These are phyloP conservation scores for Colletotrichum agaves DNA, from an alignment of 2,329 filamentous ascomycete genomes.

Conservation along the genomic window DNA sequence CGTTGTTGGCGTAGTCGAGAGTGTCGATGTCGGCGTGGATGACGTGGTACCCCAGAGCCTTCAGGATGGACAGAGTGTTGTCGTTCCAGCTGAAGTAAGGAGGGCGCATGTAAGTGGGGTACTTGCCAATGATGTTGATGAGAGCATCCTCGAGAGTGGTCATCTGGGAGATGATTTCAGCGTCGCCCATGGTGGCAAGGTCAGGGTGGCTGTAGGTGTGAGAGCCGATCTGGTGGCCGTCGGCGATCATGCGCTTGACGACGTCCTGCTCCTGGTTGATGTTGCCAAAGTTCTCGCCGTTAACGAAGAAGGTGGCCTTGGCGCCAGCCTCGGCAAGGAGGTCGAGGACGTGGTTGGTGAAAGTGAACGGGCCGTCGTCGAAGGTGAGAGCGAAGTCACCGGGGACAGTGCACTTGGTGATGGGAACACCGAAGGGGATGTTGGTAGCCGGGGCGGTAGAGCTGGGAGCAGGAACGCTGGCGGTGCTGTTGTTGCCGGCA, in stretches of 20 bases:
- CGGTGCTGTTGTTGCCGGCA: conserved; percentile 30
- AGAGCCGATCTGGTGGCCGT: conserved; percentile 57
- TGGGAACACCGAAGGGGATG: conserved; percentile 47
- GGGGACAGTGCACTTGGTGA: conserved; percentile 46
- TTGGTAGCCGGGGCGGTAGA: conserved; percentile 48
- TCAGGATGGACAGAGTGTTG: conserved; percentile 37
- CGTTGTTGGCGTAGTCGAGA: conserved; percentile 41
- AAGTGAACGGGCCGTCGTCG: conserved; percentile 58
- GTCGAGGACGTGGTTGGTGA: conserved; percentile 55
- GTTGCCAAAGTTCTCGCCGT: conserved; percentile 54
- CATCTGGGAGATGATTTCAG: conserved; percentile 52
- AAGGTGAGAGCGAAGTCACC: conserved; percentile 57
- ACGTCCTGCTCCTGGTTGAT: conserved; percentile 51
- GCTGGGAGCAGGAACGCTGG: conserved; percentile 14
- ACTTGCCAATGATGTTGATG: conserved; percentile 53
- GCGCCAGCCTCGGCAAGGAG: conserved; percentile 45
- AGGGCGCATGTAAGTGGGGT: conserved; percentile 57
- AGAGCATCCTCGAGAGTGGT: conserved; percentile 58
- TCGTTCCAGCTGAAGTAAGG: conserved; percentile 48
- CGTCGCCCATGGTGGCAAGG: conserved; percentile 49
- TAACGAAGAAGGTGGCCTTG: conserved; percentile 56
- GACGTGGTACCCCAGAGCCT: conserved; percentile 35
- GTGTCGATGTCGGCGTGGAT: conserved; percentile 43
- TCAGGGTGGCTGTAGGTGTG: conserved; percentile 56
- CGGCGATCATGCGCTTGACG: conserved; percentile 53